Conservation (phyloP, 2,329 filamentous ascomycete genomes). For the Ceratocystis alfenasii region DNA sequence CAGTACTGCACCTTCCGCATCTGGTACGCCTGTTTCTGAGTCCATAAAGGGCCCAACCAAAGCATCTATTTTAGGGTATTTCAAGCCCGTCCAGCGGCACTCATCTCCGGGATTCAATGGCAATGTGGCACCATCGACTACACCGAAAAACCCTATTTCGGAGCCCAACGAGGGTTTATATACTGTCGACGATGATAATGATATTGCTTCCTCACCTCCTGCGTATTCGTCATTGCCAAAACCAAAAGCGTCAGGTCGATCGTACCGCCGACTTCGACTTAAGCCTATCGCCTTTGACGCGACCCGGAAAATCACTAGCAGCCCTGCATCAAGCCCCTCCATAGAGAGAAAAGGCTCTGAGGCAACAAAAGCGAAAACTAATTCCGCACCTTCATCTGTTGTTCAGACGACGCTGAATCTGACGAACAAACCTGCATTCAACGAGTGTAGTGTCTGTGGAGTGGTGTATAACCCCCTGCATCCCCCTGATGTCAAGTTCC, state of each 20-base stretch:
- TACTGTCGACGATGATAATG: slow-evolving; percentile 1
- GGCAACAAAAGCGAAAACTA: background rate
- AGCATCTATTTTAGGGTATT: slow-evolving; percentile 34
- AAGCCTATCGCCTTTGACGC: background rate
- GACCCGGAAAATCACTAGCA: background rate
- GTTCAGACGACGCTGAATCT: slow-evolving; percentile 37
- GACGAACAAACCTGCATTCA: slow-evolving; percentile 33
- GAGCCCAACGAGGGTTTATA: background rate
- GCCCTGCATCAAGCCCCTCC: background rate
- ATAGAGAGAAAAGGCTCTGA: background rate
- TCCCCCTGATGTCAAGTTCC: slow-evolving; percentile 35
- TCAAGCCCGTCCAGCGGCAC: slow-evolving; percentile 29
- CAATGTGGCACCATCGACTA: background rate
- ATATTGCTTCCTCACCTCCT: background rate
- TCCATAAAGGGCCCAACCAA: slow-evolving; percentile 23
- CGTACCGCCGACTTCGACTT: slow-evolving; percentile 3
- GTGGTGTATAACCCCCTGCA: slow-evolving; percentile 36
- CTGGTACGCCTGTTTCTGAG: background rate
- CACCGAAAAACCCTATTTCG: background rate
- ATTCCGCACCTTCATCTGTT: background rate
- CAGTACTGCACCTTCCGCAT: background rate
- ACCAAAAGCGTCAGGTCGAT: background rate
- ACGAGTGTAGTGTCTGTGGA: slow-evolving; percentile 35
- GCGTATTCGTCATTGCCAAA: background rate
- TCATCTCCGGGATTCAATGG: slow-evolving; percentile 4